These are phyloP conservation scores for Penicillium sp. DNA, from an alignment of 2,329 filamentous ascomycete genomes.

Conservation along the genomic window DNA sequence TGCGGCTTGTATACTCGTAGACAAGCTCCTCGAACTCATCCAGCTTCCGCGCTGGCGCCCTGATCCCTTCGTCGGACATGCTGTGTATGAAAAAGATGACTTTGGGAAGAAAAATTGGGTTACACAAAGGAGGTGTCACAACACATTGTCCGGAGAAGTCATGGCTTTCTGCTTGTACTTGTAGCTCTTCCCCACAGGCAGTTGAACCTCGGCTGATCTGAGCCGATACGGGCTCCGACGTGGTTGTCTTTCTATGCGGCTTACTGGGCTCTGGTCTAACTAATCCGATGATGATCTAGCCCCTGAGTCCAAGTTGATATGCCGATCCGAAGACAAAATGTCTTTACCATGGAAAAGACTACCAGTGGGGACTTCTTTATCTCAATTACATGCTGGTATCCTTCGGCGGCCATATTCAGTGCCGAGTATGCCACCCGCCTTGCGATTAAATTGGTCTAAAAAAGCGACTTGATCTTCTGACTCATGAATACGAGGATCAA, in stretches of 20 bases:
- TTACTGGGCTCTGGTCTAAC: neutral
- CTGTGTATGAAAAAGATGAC: neutral
- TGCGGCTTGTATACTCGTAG: slow-evolving; percentile 29
- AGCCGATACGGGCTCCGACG: neutral
- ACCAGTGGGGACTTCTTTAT: neutral
- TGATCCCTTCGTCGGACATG: slow-evolving; percentile 23
- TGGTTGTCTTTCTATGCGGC: neutral
- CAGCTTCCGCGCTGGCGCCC: slow-evolving; percentile 28
- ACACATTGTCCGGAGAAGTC: neutral
- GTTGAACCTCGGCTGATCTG: slow-evolving; percentile 23
- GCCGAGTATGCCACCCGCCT: neutral
- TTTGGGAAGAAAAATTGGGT: neutral
- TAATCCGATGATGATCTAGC: neutral
- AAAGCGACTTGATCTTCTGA: neutral
- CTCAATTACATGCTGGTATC: neutral
- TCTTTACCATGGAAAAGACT: neutral
- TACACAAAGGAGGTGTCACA: neutral
- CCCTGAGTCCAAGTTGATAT: neutral
- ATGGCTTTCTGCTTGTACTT: slow-evolving; percentile 1
- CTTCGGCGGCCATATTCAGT: neutral
- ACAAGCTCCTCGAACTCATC: slow-evolving; percentile 37
- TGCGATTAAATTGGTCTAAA: neutral
- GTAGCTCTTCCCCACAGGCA: slow-evolving; percentile 7
- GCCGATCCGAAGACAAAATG: neutral
- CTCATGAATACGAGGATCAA: neutral